Percentiles rank a stretch among this genome's conserved stretches.
Evolutionary conservation across 164 flowering plant species (phyloP).

Genomic region (Pachysandra terminalis): DNA sequence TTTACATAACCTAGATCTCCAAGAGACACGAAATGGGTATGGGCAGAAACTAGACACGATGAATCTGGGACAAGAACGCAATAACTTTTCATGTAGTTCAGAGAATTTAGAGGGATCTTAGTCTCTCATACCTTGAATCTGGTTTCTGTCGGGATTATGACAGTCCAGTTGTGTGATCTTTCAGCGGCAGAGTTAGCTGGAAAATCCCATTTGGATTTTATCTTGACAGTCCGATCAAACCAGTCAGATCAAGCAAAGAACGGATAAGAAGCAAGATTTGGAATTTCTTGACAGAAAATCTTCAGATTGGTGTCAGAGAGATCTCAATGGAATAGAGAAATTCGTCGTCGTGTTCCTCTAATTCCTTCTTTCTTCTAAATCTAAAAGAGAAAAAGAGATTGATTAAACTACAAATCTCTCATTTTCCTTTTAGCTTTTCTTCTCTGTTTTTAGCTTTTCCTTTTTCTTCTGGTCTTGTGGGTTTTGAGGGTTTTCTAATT

Average conservation of each 20-base stretch:
- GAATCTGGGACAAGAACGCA: conserved; percentile 16
- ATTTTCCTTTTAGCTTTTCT: conserved; percentile 5
- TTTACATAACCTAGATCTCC: conserved; percentile 20
- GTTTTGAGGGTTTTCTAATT: conserved; percentile 18
- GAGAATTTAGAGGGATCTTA: conserved; percentile 13
- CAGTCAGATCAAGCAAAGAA: conserved; percentile 13
- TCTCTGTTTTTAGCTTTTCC: conserved; percentile 1
- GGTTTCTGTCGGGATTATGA: conserved; percentile 12
- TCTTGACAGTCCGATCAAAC: conserved; percentile 4
- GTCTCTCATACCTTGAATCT: conserved; percentile 26
- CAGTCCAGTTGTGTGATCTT: conserved; percentile 19
- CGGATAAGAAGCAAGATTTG: conserved; percentile 9
- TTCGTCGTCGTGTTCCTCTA: conserved; percentile 6
- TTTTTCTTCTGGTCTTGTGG: not conserved
- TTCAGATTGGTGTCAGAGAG: conserved; percentile 13
- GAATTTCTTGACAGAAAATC: conserved; percentile 5
- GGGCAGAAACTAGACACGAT: conserved; percentile 13
- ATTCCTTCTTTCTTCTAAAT: not conserved
- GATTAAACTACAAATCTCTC: conserved; percentile 14
- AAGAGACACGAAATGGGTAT: conserved; percentile 20
- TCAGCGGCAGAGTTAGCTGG: conserved; percentile 4
- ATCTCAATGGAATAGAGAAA: conserved; percentile 12
- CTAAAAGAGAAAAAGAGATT: conserved; percentile 1
- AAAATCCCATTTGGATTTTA: conserved; percentile 18
- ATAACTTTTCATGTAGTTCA: conserved; percentile 18